A percentile compares a stretch with the other conserved stretches of the same genome.
These are phyloP conservation scores for Penicillium angulare DNA, from an alignment of 495 filamentous ascomycete genomes.

Conservation along the genomic window DNA sequence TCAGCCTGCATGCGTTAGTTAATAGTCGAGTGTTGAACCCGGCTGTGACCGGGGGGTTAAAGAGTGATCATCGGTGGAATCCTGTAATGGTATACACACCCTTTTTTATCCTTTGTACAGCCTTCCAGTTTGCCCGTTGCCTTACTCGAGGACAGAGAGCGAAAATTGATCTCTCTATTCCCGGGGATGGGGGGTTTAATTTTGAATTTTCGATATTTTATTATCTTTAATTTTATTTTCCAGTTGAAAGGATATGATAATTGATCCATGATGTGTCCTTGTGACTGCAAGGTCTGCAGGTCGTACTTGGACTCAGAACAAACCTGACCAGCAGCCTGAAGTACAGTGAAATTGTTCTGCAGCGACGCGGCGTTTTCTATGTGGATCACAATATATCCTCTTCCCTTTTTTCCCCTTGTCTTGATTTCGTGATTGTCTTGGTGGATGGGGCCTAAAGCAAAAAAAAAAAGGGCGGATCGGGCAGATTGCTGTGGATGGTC, in stretches of 20 bases:
- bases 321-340: not conserved
- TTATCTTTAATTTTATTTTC: not conserved
- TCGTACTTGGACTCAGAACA: slow-evolving; percentile 10
- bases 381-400: slow-evolving; percentile 20
- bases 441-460: not conserved
- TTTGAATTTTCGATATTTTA: not conserved
- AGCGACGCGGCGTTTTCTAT: slow-evolving; percentile 4
- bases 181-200: no score
- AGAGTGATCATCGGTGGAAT: slow-evolving; percentile 18
- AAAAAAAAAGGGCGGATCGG: not conserved
- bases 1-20: slow-evolving; percentile 29
- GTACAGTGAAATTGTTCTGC: slow-evolving; percentile 1
- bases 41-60: slow-evolving; percentile 10
- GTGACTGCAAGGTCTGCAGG: slow-evolving; percentile 13
- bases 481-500: not conserved
- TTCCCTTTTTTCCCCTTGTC: not conserved
- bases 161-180: no score
- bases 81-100: no score
- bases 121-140: no score
- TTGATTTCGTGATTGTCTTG: not conserved
- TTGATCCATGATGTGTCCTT: slow-evolving; percentile 15
- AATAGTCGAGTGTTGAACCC: slow-evolving; percentile 27
- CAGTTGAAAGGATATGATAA: not conserved
- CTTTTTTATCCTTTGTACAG: no score
- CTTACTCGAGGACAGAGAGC: no score